Base-by-base conservation (phyloP, 768 basidiomycete species). In the Termitomyces bulborhizus region DNA sequence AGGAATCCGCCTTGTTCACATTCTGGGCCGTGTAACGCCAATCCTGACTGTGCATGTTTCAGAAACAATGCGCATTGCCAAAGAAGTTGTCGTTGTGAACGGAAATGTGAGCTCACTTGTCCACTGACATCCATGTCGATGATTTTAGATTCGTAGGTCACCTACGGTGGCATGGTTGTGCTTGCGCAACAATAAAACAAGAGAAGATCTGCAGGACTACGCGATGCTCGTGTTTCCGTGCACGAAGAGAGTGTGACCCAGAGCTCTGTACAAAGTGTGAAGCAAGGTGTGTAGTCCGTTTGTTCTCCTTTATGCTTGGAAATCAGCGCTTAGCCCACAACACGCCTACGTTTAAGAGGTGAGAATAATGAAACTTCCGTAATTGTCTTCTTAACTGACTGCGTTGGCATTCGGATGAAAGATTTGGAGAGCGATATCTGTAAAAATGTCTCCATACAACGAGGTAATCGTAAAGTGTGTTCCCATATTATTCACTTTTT, bases 211-310 rank as follows among this genome's bases (percentile, higher is more conserved):
- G 73, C 67, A 65, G 63, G n/a, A 76, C 68, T 2, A 58, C 63
- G 13, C 68, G 67, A 4, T 90, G 88, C 59, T 74, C 77, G 8
- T 90, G 88, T 62, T 71, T 67, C 47, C 66, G 60, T 21, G 69
- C 74, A 0, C 62, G 69, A 8, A 73, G 82, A 36, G 88, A 90
- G 64, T 90, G 88, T 56, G 85, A 88, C 65, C 85, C 86, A 3
- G 81, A 82, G 36, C 55, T 87, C 8, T 90, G 88, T 57, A 6
- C 61, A 11, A 69, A 69, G 12, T 86, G 86, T 62, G 68, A 72
- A 57, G 71, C 76, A 52, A 75, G 65, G 82, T 84, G 43, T 60
- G 75, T 69, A 18, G 48, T 44, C 7, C 8, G 31, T 32, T 6
- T 46, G 24, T 52, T 26, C 8, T 46, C 39, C 41, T 47, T 46